Percentiles rank a stretch among this genome's conserved stretches.
Conservation (phyloP, 1,284 basidiomycete species). For the Sutorius eximius region DNA sequence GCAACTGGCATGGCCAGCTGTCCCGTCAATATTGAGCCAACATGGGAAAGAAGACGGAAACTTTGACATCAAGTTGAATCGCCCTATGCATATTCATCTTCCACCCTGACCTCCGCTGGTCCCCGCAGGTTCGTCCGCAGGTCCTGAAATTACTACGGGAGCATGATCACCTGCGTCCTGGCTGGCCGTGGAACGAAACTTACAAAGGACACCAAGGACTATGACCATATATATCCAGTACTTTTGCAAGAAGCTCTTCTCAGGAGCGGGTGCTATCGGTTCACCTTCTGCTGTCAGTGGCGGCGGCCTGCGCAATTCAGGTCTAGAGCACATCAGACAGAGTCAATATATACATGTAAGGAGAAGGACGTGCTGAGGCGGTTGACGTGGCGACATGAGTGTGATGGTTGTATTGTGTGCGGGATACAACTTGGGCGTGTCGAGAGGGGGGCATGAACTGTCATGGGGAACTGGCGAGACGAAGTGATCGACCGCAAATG, state of each 20-base stretch:
- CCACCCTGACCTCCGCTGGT: constrained; percentile 25
- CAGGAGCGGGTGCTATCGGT: constrained; percentile 57
- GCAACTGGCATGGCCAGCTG: constrained; percentile 3
- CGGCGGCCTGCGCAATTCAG: constrained; percentile 64
- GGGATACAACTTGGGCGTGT: constrained; percentile 25
- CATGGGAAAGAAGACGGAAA: constrained; percentile 3
- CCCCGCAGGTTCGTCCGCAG: constrained; percentile 27
- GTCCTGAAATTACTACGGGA: constrained; percentile 32
- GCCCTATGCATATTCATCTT: constrained; percentile 18
- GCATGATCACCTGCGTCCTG: background rate
- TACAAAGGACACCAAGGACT: constrained; percentile 58
- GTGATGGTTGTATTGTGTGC: constrained; percentile 56
- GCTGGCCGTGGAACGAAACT: constrained; percentile 31
- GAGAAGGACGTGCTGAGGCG: constrained; percentile 53
- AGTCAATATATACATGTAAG: background rate
- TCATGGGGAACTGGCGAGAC: constrained; percentile 62
- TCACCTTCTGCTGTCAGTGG: constrained; percentile 66
- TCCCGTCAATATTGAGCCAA: constrained; percentile 17
- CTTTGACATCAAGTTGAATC: background rate
- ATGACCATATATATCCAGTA: constrained; percentile 84
- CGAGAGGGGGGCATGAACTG: constrained; percentile 52
- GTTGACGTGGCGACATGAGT: constrained; percentile 46
- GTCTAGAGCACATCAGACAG: constrained; percentile 42
- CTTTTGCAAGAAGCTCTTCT: constrained; percentile 82
- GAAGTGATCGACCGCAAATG: constrained; percentile 70